Evolutionary conservation across 2,329 filamentous ascomycete species (phyloP).

Genomic region (Talaromyces sp.): DNA sequence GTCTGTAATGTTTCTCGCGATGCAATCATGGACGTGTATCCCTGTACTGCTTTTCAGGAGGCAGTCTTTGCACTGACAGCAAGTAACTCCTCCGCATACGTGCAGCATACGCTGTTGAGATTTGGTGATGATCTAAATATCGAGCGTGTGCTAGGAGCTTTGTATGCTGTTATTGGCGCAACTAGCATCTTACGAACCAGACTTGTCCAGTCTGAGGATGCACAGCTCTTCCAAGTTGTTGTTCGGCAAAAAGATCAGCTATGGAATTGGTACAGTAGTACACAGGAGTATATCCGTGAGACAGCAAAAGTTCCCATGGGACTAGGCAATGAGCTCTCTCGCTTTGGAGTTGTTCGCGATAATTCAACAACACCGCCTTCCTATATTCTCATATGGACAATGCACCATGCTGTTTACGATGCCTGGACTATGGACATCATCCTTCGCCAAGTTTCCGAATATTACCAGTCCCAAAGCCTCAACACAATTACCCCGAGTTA

Average conservation of each 20-base stretch:
- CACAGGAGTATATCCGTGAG: not conserved
- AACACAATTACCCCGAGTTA: not conserved
- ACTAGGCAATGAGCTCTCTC: not conserved
- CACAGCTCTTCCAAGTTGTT: not conserved
- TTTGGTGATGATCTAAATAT: not conserved
- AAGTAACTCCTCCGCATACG: not conserved
- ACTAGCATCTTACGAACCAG: not conserved
- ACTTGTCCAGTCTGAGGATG: not conserved
- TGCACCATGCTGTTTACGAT: slow-evolving; percentile 3
- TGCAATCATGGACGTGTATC: not conserved
- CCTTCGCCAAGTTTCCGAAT: not conserved
- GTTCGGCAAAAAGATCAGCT: not conserved
- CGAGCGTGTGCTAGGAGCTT: not conserved
- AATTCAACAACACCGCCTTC: not conserved
- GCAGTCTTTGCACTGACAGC: not conserved
- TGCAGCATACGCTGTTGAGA: not conserved
- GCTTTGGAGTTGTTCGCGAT: not conserved
- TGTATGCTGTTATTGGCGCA: not conserved
- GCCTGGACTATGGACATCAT: not conserved
- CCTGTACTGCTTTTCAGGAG: slow-evolving; percentile 4
- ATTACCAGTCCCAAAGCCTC: no score
- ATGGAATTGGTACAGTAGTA: not conserved
- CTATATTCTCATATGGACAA: not conserved
- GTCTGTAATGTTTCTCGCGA: not conserved
- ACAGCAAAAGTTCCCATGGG: not conserved